These are phyloP conservation scores for Metschnikowia borealis DNA, from an alignment of 805 yeast genomes.

Conservation along the genomic window DNA sequence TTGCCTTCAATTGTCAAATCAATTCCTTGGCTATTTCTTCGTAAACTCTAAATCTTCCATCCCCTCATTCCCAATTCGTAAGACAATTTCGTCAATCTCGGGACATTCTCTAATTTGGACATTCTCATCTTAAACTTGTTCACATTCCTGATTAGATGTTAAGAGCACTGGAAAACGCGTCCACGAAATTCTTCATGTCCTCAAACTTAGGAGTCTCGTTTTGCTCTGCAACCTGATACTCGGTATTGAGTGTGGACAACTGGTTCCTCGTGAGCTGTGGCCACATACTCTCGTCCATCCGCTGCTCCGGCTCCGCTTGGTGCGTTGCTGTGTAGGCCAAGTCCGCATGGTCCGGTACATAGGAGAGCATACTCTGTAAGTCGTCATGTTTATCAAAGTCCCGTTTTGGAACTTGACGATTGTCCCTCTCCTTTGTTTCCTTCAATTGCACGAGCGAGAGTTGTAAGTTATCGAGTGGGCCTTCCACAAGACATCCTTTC, in stretches of 20 bases:
- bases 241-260: slow-evolving; percentile 11
- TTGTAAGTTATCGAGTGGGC: slow-evolving; percentile 76
- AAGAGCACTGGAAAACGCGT: slow-evolving; percentile 17
- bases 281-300: slow-evolving; percentile 14
- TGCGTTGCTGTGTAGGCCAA: not conserved
- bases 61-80: too few species aligned
- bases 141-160: slow-evolving; percentile 8
- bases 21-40: too few species aligned
- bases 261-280: slow-evolving; percentile 16
- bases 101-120: too few species aligned
- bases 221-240: not conserved
- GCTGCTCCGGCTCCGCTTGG: not conserved
- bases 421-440: slow-evolving; percentile 8
- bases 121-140: not conserved
- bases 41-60: not conserved
- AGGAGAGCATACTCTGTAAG: slow-evolving; percentile 17
- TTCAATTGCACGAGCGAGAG: slow-evolving; percentile 56
- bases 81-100: too few species aligned
- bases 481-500: slow-evolving; percentile 85
- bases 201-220: slow-evolving; percentile 1
- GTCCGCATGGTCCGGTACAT: slow-evolving; percentile 10
- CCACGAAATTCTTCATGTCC: slow-evolving; percentile 13
- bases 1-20: too few species aligned
- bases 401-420: not conserved
- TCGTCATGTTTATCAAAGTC: slow-evolving; percentile 8